Percentiles rank a stretch among this genome's conserved stretches.
These are phyloP conservation scores for Paragyromitra xinjiangensis DNA, from an alignment of 495 filamentous ascomycete genomes.

Conservation along the genomic window DNA sequence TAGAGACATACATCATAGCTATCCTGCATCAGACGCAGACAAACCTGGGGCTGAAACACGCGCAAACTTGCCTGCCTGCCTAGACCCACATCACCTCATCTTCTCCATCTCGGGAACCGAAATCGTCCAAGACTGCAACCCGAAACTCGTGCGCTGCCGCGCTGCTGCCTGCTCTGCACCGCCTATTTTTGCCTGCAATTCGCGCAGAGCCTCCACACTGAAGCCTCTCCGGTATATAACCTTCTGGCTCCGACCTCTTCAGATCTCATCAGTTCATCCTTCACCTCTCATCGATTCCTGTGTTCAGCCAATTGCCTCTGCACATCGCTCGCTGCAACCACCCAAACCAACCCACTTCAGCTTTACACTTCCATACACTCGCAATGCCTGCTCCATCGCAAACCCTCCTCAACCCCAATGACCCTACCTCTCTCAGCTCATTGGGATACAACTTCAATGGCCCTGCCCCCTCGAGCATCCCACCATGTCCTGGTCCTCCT, in stretches of 20 bases:
- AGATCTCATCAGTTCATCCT: slow-evolving; percentile 18
- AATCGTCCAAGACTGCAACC: slow-evolving; percentile 47
- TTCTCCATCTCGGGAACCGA: slow-evolving; percentile 36
- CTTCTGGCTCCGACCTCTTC: slow-evolving; percentile 37
- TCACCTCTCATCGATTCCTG: background rate
- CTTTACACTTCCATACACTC: slow-evolving; percentile 10
- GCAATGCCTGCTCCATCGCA: slow-evolving; percentile 57
- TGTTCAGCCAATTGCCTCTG: background rate
- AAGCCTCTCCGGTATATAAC: slow-evolving; percentile 43
- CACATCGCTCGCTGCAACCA: slow-evolving; percentile 5
- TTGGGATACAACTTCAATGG: slow-evolving; percentile 59
- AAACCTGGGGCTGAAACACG: slow-evolving; percentile 51
- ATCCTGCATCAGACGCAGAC: slow-evolving; percentile 43
- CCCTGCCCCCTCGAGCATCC: slow-evolving; percentile 53
- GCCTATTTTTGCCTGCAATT: slow-evolving; percentile 54
- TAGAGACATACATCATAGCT: slow-evolving; percentile 29
- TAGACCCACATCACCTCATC: slow-evolving; percentile 46
- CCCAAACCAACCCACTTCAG: background rate
- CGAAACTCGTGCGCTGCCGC: slow-evolving; percentile 51
- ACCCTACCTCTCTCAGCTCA: slow-evolving; percentile 57
- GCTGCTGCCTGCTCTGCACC: slow-evolving; percentile 41
- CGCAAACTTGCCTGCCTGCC: slow-evolving; percentile 37
- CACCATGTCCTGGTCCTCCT: slow-evolving; percentile 56
- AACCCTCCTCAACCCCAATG: slow-evolving; percentile 57
- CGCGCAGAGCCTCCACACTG: slow-evolving; percentile 48